Conservation (phyloP, 345 rosid species). For the Aquilaria yunnanensis region DNA sequence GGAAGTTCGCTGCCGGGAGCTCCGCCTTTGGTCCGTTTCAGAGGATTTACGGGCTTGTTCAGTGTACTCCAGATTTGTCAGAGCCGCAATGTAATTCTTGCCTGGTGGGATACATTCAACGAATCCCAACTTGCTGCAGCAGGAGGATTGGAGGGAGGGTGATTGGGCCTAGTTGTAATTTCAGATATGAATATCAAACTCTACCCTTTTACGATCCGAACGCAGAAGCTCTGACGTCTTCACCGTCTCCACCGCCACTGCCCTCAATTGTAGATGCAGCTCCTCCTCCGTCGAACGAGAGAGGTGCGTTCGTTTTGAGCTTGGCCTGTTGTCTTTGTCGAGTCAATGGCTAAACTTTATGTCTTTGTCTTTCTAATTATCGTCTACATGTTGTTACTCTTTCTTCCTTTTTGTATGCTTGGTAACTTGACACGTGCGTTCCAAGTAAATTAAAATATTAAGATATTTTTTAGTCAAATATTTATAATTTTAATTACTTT, state of each 20-base stretch:
- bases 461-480: too few relatives aligned
- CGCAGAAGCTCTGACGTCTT: not conserved
- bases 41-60: conserved; percentile 28
- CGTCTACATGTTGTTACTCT: too few relatives aligned
- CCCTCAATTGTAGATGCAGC: not conserved
- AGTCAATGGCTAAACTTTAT: too few relatives aligned
- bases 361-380: too few relatives aligned
- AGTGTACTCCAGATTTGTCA: conserved; percentile 43
- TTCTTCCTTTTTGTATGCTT: too few relatives aligned
- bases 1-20: conserved; percentile 40
- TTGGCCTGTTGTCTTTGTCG: too few relatives aligned
- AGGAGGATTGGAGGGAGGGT: conserved; percentile 22
- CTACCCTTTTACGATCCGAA: conserved; percentile 21
- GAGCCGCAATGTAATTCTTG: conserved; percentile 25
- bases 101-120: conserved; percentile 4
- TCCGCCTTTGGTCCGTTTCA: not conserved
- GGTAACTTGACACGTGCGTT: too few relatives aligned
- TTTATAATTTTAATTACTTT: too few relatives aligned
- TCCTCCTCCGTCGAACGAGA: not conserved
- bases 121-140: conserved; percentile 19
- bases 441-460: too few relatives aligned
- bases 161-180: conserved; percentile 34
- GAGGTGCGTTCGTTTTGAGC: too few relatives aligned
- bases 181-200: conserved; percentile 32
- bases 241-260: conserved; percentile 4